A percentile compares a stretch with the other conserved stretches of the same genome.
phyloP scores from a whole-genome alignment of 2,329 filamentous ascomycete species.

The Hypoxylon sp. region DNA sequence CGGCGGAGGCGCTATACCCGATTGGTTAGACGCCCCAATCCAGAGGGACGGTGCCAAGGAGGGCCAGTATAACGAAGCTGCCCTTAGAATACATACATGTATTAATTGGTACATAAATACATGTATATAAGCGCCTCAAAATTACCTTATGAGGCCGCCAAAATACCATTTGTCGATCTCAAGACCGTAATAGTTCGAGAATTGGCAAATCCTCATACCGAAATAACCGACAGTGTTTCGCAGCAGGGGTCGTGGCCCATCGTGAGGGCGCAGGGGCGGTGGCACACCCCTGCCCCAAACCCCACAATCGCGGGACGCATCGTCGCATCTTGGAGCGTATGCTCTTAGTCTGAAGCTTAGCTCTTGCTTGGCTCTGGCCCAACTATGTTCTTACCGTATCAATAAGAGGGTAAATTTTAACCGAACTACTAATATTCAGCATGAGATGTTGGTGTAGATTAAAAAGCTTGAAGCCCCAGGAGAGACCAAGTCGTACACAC shows the following conservation, averaged over 20 bases:
- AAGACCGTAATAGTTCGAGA: constrained; percentile 31
- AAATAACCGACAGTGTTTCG: constrained; percentile 39
- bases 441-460: not conserved
- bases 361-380: constrained; percentile 30
- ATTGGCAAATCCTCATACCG: constrained; percentile 24
- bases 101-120: not conserved
- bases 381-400: not conserved
- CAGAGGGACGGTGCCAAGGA: constrained; percentile 13
- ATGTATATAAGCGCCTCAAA: constrained; percentile 2
- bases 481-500: not conserved
- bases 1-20: not conserved
- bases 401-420: not conserved
- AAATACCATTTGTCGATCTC: not conserved
- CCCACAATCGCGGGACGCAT: constrained; percentile 33
- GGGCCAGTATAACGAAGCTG: constrained; percentile 1
- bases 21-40: not conserved
- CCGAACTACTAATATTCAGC: not conserved
- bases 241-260: constrained; percentile 28
- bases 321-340: constrained; percentile 24
- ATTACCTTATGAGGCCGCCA: not conserved
- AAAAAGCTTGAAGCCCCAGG: not conserved
- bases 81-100: not conserved
- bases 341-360: constrained; percentile 41
- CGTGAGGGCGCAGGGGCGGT: constrained; percentile 14
- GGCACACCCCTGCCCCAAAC: constrained; percentile 27